phyloP scores from a whole-genome alignment of 768 basidiomycete species.

The Leccinum boreale region DNA sequence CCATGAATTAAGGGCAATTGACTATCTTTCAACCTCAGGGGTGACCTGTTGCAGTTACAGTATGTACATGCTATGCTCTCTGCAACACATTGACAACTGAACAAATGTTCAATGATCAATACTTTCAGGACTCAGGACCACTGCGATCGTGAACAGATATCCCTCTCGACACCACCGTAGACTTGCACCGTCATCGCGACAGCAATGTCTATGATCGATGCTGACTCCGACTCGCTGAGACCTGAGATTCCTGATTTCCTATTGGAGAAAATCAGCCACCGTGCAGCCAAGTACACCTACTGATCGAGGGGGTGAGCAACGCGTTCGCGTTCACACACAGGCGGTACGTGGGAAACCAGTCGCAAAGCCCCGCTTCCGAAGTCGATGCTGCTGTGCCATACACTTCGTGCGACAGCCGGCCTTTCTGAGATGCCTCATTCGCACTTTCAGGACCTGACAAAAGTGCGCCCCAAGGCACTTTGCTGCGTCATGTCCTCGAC shows the following conservation, averaged over 20 bases:
- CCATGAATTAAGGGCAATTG: too few species aligned
- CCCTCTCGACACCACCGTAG: background rate
- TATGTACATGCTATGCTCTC: too few species aligned
- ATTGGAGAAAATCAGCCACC: too few species aligned
- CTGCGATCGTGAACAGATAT: background rate
- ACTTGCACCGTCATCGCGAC: background rate
- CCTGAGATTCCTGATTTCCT: background rate
- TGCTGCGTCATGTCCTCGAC: conserved; percentile 6
- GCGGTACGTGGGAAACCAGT: too few species aligned
- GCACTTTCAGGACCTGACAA: conserved; percentile 1
- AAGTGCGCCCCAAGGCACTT: conserved; percentile 1
- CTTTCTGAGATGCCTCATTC: background rate
- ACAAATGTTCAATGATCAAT: background rate
- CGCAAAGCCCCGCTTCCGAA: too few species aligned
- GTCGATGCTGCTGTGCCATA: conserved; percentile 4
- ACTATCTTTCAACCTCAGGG: too few species aligned
- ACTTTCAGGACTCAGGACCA: background rate
- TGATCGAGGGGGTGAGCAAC: background rate
- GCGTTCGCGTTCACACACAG: background rate
- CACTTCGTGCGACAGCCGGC: background rate
- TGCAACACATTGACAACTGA: background rate
- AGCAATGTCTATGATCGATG: background rate
- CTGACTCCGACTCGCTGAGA: too few species aligned
- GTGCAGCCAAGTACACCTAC: too few species aligned
- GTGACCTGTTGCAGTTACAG: too few species aligned